Evolutionary conservation across 768 basidiomycete species (phyloP).

Genomic region (Psilocybe azurescens): DNA sequence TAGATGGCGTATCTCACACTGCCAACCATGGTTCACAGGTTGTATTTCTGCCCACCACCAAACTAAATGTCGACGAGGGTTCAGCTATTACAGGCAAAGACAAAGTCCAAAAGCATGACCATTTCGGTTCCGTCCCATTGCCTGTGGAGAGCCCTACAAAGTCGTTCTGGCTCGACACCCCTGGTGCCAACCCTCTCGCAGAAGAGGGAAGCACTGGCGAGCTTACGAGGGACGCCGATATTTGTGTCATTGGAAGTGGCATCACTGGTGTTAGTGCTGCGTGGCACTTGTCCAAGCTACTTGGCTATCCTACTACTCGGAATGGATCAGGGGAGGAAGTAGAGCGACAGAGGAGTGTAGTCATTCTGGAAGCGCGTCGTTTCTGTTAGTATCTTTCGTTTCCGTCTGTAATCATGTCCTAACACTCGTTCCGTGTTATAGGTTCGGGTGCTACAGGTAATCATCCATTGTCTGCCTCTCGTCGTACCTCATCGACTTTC

Average conservation of each 20-base stretch:
- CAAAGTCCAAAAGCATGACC: background rate
- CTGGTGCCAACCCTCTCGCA: constrained; percentile 70
- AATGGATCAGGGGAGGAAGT: background rate
- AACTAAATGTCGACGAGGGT: background rate
- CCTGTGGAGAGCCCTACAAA: constrained; percentile 70
- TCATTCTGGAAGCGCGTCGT: constrained; percentile 84
- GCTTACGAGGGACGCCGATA: constrained; percentile 65
- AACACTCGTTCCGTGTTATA: constrained; percentile 22
- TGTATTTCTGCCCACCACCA: background rate
- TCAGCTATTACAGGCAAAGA: too few species aligned
- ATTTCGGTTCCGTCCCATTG: constrained; percentile 22
- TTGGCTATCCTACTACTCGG: background rate
- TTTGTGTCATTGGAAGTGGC: constrained; percentile 82
- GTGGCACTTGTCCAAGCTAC: constrained; percentile 58
- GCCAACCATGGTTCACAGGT: too few species aligned
- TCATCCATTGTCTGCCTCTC: constrained; percentile 5
- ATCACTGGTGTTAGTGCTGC: constrained; percentile 79
- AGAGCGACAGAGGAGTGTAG: constrained; percentile 42
- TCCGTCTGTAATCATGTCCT: background rate
- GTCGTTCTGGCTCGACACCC: constrained; percentile 75
- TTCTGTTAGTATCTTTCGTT: constrained; percentile 63
- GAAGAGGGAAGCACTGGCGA: constrained; percentile 65
- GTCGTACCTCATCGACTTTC: background rate
- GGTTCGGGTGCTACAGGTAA: constrained; percentile 81
- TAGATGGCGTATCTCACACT: too few species aligned